Evolutionary conservation across 2,329 filamentous ascomycete genomes (phyloP).

Genomic region (Venturia asperata): DNA sequence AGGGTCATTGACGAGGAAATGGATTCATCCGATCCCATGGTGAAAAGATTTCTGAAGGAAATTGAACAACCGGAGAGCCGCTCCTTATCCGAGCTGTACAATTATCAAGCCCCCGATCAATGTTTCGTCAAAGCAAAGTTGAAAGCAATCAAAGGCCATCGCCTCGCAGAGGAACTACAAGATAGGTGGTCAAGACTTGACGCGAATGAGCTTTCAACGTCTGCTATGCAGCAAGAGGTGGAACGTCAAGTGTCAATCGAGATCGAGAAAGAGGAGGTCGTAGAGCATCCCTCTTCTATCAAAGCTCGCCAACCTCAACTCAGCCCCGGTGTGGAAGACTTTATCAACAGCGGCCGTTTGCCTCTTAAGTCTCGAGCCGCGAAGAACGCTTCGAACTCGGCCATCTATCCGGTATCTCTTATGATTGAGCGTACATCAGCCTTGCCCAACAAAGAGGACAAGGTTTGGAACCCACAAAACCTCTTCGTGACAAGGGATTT

Average conservation of each 20-base stretch:
- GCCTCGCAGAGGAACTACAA: not conserved
- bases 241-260: conserved; percentile 60
- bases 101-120: not conserved
- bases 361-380: conserved; percentile 37
- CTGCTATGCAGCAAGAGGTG: not conserved
- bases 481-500: conserved; percentile 49
- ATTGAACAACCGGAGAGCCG: not conserved
- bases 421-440: conserved; percentile 28
- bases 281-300: conserved; percentile 42
- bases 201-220: not conserved
- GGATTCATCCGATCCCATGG: not conserved
- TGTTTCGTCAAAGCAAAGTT: conserved; percentile 23
- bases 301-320: not conserved
- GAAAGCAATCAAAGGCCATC: conserved; percentile 27
- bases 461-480: conserved; percentile 17
- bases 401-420: conserved; percentile 42
- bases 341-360: conserved; percentile 38
- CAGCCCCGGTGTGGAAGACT: conserved; percentile 36
- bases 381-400: conserved; percentile 23
- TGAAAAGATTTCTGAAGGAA: not conserved
- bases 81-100: not conserved
- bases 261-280: conserved; percentile 52
- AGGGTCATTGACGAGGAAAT: too few species aligned
- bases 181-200: not conserved
- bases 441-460: conserved; percentile 35